Base-by-base conservation (phyloP, 306 rosid genomes). In the Heteromeles arbutifolia region DNA sequence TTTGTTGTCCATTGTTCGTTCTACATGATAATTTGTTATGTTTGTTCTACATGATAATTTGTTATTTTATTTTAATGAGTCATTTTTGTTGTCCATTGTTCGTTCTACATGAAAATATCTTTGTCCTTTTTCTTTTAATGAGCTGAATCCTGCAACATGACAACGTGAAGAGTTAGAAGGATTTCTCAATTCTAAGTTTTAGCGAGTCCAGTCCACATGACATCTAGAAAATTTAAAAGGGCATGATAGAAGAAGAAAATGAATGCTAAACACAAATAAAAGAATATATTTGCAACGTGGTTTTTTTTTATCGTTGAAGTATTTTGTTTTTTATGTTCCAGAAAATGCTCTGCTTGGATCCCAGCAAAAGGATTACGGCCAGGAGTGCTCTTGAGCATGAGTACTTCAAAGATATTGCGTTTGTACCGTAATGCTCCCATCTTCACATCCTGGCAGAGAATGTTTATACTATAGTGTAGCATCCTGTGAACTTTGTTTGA, bases 321-420 rank as follows among this genome's bases (percentile, higher is more conserved):
- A 67, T 74, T 37, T 67, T 61, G 62, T 13, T 43, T 71, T 26
- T 32, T 24, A 14, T 50, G 37, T 48, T 65, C 57, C 96, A 95
- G 99, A 89, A 91, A 81, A 95, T 95, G 99, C 96, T 95, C 41
- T 92, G 92, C 90, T 84, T 92, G 90, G 99, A 95, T 81, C 99
- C 99, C 72, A 95, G 80, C 86, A 95, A 86, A 83, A 89, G 99
- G 84, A 89, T 95, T 50, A 95, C 93, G 0, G 99, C 99, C 77
- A 83, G 97, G 92, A 88, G 82, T 78, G 97, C 97, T 71, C 96
- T 95, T 15, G 97, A 92, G 91, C 99, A 95, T 65, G 99, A 92
- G 77, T 95, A 95, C 86, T 95, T 95, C 93, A 92, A 85, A 83
- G 99, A 92, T 86, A 88, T 95, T 24, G 84, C 89, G 70, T 85